Conservation (phyloP, 768 basidiomycete species). For the Serendipita sp. region DNA sequence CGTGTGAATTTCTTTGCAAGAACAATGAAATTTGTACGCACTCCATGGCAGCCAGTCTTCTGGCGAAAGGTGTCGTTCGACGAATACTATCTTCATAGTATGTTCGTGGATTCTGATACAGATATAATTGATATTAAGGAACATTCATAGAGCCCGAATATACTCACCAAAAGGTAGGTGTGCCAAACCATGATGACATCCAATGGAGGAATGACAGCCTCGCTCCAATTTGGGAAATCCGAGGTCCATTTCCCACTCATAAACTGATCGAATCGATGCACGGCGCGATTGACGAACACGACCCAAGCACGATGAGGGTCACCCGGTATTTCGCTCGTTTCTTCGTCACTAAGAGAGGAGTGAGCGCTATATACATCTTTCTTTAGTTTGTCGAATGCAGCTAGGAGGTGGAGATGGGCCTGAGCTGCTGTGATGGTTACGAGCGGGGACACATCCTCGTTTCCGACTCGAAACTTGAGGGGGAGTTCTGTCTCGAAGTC, state of each 20-base stretch:
- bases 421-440: conserved; percentile 8
- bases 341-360: neutral
- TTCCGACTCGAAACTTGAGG: neutral
- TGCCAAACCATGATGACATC: conserved; percentile 15
- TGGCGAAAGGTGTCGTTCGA: neutral
- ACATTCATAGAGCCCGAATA: neutral
- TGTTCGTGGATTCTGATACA: neutral
- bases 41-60: neutral
- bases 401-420: conserved; percentile 10
- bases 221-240: neutral
- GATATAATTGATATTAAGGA: neutral
- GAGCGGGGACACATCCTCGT: neutral
- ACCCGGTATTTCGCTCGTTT: neutral
- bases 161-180: conserved; percentile 11
- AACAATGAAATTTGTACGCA: neutral
- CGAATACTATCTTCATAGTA: conserved; percentile 1
- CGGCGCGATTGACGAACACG: conserved; percentile 1
- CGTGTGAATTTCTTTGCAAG: neutral
- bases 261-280: neutral
- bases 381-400: conserved; percentile 10
- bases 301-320: conserved; percentile 2
- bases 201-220: conserved; percentile 6
- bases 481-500: neutral
- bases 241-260: neutral
- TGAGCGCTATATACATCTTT: neutral